phyloP scores from a whole-genome alignment of 148 eudicot genomes.

The Oxyria digyna region DNA sequence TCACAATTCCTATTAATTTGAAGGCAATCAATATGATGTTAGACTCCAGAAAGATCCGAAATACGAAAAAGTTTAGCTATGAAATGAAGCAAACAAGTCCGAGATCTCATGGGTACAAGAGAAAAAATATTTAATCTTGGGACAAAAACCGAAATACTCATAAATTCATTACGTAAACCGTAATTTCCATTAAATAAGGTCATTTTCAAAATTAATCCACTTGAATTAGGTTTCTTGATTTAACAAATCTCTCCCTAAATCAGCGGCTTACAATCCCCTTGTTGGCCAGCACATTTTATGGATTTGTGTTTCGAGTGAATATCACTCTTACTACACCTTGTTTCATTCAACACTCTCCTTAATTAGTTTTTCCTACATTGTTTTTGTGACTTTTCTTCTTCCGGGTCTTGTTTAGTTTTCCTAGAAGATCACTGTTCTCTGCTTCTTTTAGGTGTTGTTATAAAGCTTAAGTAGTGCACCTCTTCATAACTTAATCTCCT shows the following conservation, averaged over 20 bases:
- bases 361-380: no score
- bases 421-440: slow-evolving; percentile 9
- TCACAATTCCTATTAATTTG: no score
- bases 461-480: slow-evolving; percentile 5
- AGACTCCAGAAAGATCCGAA: no score
- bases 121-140: no score
- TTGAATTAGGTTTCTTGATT: background rate
- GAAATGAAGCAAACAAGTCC: no score
- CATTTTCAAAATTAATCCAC: background rate
- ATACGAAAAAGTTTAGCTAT: no score
- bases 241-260: background rate
- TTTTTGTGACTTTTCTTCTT: background rate
- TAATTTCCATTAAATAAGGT: no score
- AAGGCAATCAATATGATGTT: no score
- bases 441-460: background rate
- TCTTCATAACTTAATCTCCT: slow-evolving; percentile 3
- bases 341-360: no score
- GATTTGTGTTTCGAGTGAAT: slow-evolving; percentile 8
- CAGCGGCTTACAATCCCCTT: background rate
- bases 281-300: slow-evolving; percentile 1
- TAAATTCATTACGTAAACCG: no score
- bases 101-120: no score
- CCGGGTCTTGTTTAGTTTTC: slow-evolving; percentile 6
- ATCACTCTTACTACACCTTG: background rate
- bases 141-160: no score